phyloP scores from a whole-genome alignment of 208 protist genomes.

The Crithidia thermophila region DNA sequence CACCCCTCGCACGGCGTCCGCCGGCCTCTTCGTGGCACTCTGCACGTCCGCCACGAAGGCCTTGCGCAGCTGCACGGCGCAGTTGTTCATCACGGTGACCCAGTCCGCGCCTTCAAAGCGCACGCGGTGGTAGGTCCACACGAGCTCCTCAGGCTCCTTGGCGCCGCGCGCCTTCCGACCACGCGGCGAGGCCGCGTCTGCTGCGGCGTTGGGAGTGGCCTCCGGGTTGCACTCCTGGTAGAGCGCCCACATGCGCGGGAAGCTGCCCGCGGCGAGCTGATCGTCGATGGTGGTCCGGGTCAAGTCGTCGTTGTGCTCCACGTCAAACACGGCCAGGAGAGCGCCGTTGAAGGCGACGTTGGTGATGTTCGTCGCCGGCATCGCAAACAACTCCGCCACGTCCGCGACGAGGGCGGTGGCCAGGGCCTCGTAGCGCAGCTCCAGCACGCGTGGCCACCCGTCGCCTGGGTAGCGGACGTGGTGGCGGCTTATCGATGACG shows the following conservation, averaged over 20 bases:
- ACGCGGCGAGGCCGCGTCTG: not conserved
- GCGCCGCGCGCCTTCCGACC: not conserved
- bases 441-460: conserved; percentile 26
- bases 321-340: conserved; percentile 33
- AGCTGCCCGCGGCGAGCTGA: conserved; percentile 10
- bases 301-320: conserved; percentile 29
- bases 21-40: conserved; percentile 14
- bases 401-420: conserved; percentile 22
- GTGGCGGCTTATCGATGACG: conserved; percentile 8
- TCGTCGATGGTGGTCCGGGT: conserved; percentile 23
- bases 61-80: conserved; percentile 21
- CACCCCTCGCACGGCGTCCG: conserved; percentile 22
- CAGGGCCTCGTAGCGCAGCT: not conserved
- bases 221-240: not conserved
- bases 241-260: conserved; percentile 23
- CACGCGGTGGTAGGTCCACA: conserved; percentile 47
- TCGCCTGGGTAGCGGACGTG: conserved; percentile 26
- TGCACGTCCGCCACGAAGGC: conserved; percentile 40
- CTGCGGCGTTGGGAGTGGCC: not conserved
- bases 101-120: conserved; percentile 47
- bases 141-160: not conserved
- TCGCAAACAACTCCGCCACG: conserved; percentile 15
- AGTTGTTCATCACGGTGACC: conserved; percentile 17
- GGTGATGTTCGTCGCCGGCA: conserved; percentile 11
- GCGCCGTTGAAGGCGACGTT: conserved; percentile 11